Conservation (phyloP, 371 early-diverging fungal genomes). For the Mucor plumbeus region DNA sequence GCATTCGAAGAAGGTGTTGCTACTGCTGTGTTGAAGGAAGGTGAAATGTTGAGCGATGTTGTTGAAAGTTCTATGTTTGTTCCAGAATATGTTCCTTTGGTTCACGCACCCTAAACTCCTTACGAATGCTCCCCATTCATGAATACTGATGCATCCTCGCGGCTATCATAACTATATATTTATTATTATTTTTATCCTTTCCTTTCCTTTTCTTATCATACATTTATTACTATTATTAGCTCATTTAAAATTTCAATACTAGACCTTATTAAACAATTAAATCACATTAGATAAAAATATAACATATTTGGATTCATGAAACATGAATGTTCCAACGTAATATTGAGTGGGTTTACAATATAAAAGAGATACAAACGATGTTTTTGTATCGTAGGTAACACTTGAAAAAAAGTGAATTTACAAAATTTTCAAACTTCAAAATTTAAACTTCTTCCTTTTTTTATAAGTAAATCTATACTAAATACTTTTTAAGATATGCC, state of each 20-base stretch:
- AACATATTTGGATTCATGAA: too few species aligned
- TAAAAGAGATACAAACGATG: too few species aligned
- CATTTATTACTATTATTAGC: not conserved
- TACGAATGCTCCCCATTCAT: not conserved
- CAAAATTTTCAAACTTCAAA: too few species aligned
- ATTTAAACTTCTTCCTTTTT: too few species aligned
- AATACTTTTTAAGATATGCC: too few species aligned
- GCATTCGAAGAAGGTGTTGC: conserved; percentile 63
- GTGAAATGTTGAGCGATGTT: conserved; percentile 53
- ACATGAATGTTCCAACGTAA: too few species aligned
- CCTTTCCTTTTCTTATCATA: not conserved
- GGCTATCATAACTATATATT: not conserved
- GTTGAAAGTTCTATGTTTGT: conserved; percentile 59
- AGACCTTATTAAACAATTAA: not conserved
- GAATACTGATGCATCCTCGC: too few species aligned
- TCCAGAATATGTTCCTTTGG: conserved; percentile 66
- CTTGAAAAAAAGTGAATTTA: too few species aligned
- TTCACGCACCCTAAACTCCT: conserved; percentile 34
- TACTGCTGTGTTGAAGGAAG: conserved; percentile 49
- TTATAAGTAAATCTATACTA: too few species aligned
- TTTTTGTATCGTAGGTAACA: too few species aligned
- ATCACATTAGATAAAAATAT: not conserved
- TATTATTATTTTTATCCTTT: not conserved
- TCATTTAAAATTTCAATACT: not conserved
- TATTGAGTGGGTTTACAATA: too few species aligned